phyloP scores from a whole-genome alignment of 1,284 basidiomycete species.

The Trametes sp. region DNA sequence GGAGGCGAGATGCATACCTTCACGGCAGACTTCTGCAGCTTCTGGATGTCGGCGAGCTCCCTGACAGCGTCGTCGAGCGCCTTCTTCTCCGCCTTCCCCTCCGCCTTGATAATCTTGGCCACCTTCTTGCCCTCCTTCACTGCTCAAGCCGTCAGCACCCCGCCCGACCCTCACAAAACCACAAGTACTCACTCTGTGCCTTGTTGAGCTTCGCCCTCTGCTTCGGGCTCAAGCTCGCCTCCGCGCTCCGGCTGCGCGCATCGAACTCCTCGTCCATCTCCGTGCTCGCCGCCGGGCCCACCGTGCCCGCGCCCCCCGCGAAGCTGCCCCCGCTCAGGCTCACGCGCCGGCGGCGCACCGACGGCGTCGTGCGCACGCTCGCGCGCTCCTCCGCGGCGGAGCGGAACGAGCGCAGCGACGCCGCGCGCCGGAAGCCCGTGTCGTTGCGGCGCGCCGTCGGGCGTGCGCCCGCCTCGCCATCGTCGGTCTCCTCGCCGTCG shows the following conservation, averaged over 20 bases:
- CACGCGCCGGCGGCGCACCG: slow-evolving; percentile 46
- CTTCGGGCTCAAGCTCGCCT: slow-evolving; percentile 52
- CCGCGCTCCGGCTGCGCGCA: slow-evolving; percentile 48
- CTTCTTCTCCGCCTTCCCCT: slow-evolving; percentile 60
- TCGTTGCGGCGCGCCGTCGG: slow-evolving; percentile 4
- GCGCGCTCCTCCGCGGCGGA: slow-evolving; percentile 26
- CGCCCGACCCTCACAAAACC: not conserved
- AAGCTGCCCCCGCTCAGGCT: slow-evolving; percentile 53
- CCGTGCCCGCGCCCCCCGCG: slow-evolving; percentile 56
- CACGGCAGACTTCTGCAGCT: slow-evolving; percentile 58
- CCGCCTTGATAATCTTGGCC: slow-evolving; percentile 60
- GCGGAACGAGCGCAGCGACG: slow-evolving; percentile 40
- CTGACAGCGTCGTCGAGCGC: slow-evolving; percentile 54
- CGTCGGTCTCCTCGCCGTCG: slow-evolving; percentile 5
- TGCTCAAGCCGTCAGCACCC: slow-evolving; percentile 31
- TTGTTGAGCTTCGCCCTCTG: slow-evolving; percentile 56
- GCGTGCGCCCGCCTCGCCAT: slow-evolving; percentile 2
- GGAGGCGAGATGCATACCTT: slow-evolving; percentile 47
- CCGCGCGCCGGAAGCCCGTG: slow-evolving; percentile 28
- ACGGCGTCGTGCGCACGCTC: slow-evolving; percentile 33
- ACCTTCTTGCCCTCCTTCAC: slow-evolving; percentile 57
- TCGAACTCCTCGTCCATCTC: slow-evolving; percentile 47
- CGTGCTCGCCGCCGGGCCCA: slow-evolving; percentile 47
- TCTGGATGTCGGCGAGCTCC: slow-evolving; percentile 61
- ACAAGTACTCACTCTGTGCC: slow-evolving; percentile 49